phyloP scores from a whole-genome alignment of 345 rosid genomes.

The Balakata baccata region DNA sequence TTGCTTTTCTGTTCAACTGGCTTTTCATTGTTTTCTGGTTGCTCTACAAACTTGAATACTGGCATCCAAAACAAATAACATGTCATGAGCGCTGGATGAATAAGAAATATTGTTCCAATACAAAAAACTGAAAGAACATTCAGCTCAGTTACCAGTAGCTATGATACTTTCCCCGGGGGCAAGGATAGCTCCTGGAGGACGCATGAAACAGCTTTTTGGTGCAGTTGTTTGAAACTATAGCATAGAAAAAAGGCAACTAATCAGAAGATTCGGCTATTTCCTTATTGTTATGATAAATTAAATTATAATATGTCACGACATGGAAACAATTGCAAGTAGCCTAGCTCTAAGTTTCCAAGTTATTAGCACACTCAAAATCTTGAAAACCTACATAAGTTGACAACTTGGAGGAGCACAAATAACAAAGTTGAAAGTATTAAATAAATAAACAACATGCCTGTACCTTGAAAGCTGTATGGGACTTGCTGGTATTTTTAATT shows the following conservation, averaged over 20 bases:
- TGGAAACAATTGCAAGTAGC: not conserved
- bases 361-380: not conserved
- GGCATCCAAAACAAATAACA: conserved; percentile 22
- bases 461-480: conserved; percentile 93
- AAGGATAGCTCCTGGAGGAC: conserved; percentile 96
- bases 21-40: conserved; percentile 89
- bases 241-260: conserved; percentile 9
- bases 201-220: conserved; percentile 99
- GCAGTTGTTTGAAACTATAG: conserved; percentile 95
- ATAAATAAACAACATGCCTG: not conserved
- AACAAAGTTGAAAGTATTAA: not conserved
- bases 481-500: conserved; percentile 92
- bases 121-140: conserved; percentile 6
- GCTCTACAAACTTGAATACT: conserved; percentile 98
- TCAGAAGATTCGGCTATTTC: conserved; percentile 4
- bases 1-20: conserved; percentile 82
- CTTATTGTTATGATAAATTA: not conserved
- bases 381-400: not conserved
- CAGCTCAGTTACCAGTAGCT: conserved; percentile 63
- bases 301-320: not conserved
- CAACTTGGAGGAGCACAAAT: conserved; percentile 1
- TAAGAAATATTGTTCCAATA: not conserved
- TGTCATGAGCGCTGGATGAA: conserved; percentile 9
- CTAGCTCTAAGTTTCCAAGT: not conserved
- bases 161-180: conserved; percentile 84